Conservation (phyloP, 2,329 filamentous ascomycete genomes). For the Claviceps sp. region DNA sequence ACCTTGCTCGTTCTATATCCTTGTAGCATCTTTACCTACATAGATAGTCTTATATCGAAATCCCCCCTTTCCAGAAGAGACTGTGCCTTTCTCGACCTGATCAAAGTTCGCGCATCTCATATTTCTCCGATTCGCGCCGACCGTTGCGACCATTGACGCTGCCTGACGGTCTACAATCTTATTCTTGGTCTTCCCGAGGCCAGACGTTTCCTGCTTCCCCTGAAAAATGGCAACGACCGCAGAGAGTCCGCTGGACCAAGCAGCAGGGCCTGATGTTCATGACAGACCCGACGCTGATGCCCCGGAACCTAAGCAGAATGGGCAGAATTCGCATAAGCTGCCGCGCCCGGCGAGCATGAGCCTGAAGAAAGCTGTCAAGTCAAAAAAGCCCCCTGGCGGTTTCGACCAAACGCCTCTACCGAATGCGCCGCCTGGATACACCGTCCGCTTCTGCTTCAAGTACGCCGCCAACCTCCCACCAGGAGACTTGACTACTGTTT, state of each 20-base stretch:
- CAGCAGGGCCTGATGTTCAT: neutral
- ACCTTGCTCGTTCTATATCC: no score
- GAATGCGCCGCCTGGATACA: slow-evolving; percentile 63
- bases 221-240: neutral
- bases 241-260: neutral
- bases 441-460: slow-evolving; percentile 73
- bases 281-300: neutral
- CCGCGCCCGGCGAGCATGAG: slow-evolving; percentile 1
- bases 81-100: no score
- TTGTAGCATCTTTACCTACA: no score
- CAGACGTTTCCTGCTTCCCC: neutral
- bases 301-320: neutral
- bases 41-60: no score
- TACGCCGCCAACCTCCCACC: slow-evolving; percentile 68
- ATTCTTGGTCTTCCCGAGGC: neutral
- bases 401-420: slow-evolving; percentile 71
- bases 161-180: neutral
- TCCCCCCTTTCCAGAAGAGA: no score
- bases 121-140: no score
- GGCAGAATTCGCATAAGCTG: neutral
- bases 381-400: slow-evolving; percentile 51
- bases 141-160: neutral
- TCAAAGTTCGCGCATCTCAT: no score
- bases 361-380: slow-evolving; percentile 14
- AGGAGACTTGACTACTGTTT: slow-evolving; percentile 62